Base-by-base conservation (phyloP, 2,329 filamentous ascomycete genomes). In the Colletotrichum sp. region DNA sequence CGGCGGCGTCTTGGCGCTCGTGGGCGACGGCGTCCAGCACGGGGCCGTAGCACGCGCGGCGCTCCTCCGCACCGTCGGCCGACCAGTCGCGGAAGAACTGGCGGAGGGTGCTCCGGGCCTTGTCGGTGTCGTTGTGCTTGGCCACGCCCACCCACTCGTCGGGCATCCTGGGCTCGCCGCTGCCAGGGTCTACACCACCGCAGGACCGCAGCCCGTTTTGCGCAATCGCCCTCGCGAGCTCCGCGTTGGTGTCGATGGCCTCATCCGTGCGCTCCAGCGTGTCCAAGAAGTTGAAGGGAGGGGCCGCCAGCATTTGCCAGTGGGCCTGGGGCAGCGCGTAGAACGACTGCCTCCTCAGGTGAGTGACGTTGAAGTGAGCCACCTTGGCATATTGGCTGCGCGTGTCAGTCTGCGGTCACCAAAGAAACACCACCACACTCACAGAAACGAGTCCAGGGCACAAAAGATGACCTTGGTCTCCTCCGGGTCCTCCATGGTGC, bases 81-180 rank as follows among this genome's bases (percentile, higher is more conserved):
- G 95, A 95, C 97, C 98, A 99, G 84, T 99, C 97, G 18, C 97
- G 93, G 84, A 96, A 99, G 83, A 99, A 95, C 82, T 99, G 97
- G 13, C 96, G 93, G 68, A 99, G 90, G 3, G 96, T 99, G 81
- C 95, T 98, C 77, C 96, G 92, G 3, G 96, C 96, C 85, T 99
- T 99, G 82, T 98, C 95, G 69, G 98, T 88, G 81, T 99, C 96
- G 26, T 88, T 88, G 30, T 92, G 86, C 59, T 93, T 96, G 16
- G 96, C 94, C 36, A 91, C 88, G 6, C 92, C 93, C 24, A 91
- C 89, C 93, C 96, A 96, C 60, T 93, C 89, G 15, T 89, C 86
- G 32, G 91, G 91, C 79, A 93, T 87, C 28, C 80, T 81, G 0
- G 86, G 85, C 44, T 87, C 84, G 1, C 86, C 84, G 69, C 86